Evolutionary conservation across 2,329 filamentous ascomycete species (phyloP), one percentile per base, ranked within the genome.

Genomic region (Alternaria brassicae): DNA sequence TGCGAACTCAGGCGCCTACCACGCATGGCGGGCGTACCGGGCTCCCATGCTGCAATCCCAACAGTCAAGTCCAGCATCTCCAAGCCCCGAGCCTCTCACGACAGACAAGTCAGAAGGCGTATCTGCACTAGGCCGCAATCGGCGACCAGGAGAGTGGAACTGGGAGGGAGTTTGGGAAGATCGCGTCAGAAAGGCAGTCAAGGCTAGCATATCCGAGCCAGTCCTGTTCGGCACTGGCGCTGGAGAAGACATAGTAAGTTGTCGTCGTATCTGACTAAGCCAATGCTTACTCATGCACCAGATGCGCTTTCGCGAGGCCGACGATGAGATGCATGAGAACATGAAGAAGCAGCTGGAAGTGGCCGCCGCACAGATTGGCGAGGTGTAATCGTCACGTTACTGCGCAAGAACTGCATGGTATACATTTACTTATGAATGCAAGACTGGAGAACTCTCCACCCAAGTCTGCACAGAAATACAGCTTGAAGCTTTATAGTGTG

Each of bases 151-250:
- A 6, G 90, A 96, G 70, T 98, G 94, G 94, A 96, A 96, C 73
- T 98, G 94, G 94, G 92, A 97, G 71, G 93, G 94, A 0, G 94
- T 98, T 0, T 99, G 94, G 94, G 91, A 96, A 74, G 90, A 93
- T 65, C 86, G 94, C 54, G 93, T 97, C 1, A 89, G 87, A 77
- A 91, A 90, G 76, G 90, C 90, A 17, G 86, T 97, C 41, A 86
- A 89, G 50, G 84, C 86, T 9, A 96, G 92, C 71, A 80, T 92
- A 49, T 91, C 91, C 1, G 94, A 98, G 67, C 82, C 88, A 2
- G 88, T 92, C 4, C 79, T 98, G 23, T 98, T 89, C 79, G 92
- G 92, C 6, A 84, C 83, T 58, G 81, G 82, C 5, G 79, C 81
- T 28, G 79, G 85, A 9, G 90, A 93, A 74, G 92, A 96, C 66